Conservation (phyloP, 805 yeast species). For the Tetrapisispora fleetii region DNA sequence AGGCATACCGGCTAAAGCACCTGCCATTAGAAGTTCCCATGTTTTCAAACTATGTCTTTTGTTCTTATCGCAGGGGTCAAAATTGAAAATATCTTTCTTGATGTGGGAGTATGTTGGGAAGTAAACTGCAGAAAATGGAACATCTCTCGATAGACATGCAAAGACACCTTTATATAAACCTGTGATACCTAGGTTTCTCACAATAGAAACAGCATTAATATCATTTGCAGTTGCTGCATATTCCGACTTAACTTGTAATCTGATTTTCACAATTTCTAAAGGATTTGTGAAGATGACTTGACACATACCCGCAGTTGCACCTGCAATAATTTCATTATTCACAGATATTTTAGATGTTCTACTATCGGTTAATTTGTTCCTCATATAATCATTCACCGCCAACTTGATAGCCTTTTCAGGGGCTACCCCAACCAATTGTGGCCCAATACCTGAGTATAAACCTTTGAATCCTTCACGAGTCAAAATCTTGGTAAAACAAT, state of each 20-base stretch:
- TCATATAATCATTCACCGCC: conserved; percentile 82
- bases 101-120: conserved; percentile 95
- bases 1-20: conserved; percentile 96
- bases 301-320: conserved; percentile 92
- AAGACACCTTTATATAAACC: conserved; percentile 88
- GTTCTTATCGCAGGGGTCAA: conserved; percentile 60
- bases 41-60: conserved; percentile 55
- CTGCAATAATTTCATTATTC: conserved; percentile 70
- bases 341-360: conserved; percentile 38
- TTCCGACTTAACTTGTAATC: conserved; percentile 90
- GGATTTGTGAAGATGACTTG: conserved; percentile 96
- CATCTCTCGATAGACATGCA: conserved; percentile 90
- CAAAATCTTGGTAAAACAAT: conserved; percentile 74
- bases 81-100: conserved; percentile 70
- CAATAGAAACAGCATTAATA: conserved; percentile 45
- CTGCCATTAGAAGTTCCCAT: conserved; percentile 76
- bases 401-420: conserved; percentile 97
- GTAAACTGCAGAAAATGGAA: conserved; percentile 92
- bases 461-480: conserved; percentile 74
- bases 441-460: conserved; percentile 83
- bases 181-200: conserved; percentile 64
- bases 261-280: conserved; percentile 86
- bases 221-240: conserved; percentile 28
- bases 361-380: conserved; percentile 54
- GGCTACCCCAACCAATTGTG: conserved; percentile 93